A percentile compares a stretch with the other conserved stretches of the same genome.
These are phyloP conservation scores for Fusarium coicis DNA, from an alignment of 2,329 filamentous ascomycete species.

Conservation along the genomic window DNA sequence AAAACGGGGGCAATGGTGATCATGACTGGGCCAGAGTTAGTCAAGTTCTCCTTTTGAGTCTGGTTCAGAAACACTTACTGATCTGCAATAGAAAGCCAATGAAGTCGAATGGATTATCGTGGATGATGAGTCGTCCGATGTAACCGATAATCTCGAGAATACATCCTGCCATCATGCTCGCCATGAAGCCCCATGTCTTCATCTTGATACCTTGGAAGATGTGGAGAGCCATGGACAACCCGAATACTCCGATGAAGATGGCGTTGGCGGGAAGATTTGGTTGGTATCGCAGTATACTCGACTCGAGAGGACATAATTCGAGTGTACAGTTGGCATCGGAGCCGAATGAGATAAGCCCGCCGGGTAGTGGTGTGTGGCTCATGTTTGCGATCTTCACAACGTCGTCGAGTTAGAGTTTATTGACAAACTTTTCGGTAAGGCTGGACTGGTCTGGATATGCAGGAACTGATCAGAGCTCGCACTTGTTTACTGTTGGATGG, in stretches of 20 bases:
- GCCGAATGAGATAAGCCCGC: constrained; percentile 40
- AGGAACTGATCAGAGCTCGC: neutral
- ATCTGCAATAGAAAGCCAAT: constrained; percentile 73
- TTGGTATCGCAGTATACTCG: constrained; percentile 38
- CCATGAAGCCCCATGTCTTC: constrained; percentile 53
- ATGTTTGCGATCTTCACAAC: neutral
- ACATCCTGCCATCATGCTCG: constrained; percentile 64
- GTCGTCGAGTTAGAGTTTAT: neutral
- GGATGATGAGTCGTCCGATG: constrained; percentile 64
- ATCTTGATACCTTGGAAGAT: constrained; percentile 34
- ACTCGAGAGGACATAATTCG: constrained; percentile 39
- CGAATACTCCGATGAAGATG: constrained; percentile 37
- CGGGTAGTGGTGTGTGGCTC: constrained; percentile 24
- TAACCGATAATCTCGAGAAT: constrained; percentile 70
- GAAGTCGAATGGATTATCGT: constrained; percentile 66
- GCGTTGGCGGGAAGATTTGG: constrained; percentile 36
- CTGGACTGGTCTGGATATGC: neutral
- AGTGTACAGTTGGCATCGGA: constrained; percentile 41
- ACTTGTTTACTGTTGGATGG: neutral
- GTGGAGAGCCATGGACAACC: constrained; percentile 28
- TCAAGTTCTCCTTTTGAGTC: neutral
- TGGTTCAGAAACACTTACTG: constrained; percentile 51
- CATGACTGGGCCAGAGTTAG: constrained; percentile 41
- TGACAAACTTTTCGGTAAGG: neutral
- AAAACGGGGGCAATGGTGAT: constrained; percentile 48